A percentile compares a stretch with the other conserved stretches of the same genome.
Conservation (phyloP, 768 basidiomycete species). For the Suillus americanus region DNA sequence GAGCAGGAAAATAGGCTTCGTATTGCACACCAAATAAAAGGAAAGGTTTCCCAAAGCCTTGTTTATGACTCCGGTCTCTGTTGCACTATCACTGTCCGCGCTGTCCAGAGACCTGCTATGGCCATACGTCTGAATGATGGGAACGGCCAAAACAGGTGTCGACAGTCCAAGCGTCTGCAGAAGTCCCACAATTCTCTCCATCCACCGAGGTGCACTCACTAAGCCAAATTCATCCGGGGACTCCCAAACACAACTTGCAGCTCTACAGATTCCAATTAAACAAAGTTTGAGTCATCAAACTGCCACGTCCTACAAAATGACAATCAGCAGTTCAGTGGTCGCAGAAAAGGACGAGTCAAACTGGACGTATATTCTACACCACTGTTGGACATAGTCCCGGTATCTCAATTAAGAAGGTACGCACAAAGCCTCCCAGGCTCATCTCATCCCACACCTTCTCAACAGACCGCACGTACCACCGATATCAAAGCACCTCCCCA, state of each 20-base stretch:
- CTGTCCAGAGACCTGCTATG: background rate
- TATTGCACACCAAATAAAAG: background rate
- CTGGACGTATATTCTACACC: background rate
- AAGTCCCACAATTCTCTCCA: background rate
- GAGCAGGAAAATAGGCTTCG: background rate
- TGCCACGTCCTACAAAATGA: background rate
- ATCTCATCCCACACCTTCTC: background rate
- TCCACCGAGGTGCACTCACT: background rate
- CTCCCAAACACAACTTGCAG: background rate
- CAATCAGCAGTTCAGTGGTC: background rate
- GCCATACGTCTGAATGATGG: background rate
- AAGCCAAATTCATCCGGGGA: background rate
- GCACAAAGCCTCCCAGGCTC: background rate
- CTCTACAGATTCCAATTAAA: background rate
- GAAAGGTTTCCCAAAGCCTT: background rate
- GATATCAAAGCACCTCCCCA: background rate
- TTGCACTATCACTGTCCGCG: background rate
- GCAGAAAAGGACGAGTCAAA: constrained; percentile 3
- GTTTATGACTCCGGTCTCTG: background rate
- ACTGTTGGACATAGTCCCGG: background rate
- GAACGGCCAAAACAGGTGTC: background rate
- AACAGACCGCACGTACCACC: background rate
- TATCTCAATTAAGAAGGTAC: background rate
- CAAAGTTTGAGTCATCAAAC: background rate
- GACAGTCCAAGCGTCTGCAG: background rate